phyloP scores from a whole-genome alignment of 75 land plant species.

The Selaginella tamariscina region DNA sequence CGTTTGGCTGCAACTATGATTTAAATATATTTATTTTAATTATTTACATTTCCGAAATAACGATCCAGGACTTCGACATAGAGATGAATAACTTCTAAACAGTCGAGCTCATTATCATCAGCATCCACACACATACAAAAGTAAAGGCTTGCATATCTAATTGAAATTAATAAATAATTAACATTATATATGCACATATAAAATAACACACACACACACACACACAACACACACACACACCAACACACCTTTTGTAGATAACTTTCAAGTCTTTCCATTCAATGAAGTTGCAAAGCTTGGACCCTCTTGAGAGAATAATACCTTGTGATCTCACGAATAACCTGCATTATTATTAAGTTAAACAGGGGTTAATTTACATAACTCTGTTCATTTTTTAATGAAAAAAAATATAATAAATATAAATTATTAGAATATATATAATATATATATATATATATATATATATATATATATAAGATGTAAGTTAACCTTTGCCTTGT shows the following conservation, averaged over 20 bases:
- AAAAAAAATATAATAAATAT: not conserved
- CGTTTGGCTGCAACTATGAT: not conserved
- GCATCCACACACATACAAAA: slow-evolving; percentile 9
- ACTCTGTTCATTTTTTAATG: too few relatives aligned
- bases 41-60: slow-evolving; percentile 9
- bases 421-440: not conserved
- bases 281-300: slow-evolving; percentile 12
- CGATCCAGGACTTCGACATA: slow-evolving; percentile 11
- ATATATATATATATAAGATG: not conserved
- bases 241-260: not conserved
- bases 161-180: not conserved
- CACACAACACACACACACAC: too few relatives aligned
- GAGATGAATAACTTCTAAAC: slow-evolving; percentile 8
- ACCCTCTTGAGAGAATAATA: not conserved
- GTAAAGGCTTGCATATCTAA: slow-evolving; percentile 9
- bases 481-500: not conserved
- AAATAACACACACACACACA: not conserved
- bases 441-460: not conserved
- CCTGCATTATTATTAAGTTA: not conserved
- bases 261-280: slow-evolving; percentile 9
- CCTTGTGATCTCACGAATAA: not conserved
- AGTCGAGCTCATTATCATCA: slow-evolving; percentile 9
- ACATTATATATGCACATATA: too few relatives aligned
- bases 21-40: not conserved
- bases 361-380: too few relatives aligned